Conservation (phyloP, 129 eudicot genomes). For the Lactuca saligna region DNA sequence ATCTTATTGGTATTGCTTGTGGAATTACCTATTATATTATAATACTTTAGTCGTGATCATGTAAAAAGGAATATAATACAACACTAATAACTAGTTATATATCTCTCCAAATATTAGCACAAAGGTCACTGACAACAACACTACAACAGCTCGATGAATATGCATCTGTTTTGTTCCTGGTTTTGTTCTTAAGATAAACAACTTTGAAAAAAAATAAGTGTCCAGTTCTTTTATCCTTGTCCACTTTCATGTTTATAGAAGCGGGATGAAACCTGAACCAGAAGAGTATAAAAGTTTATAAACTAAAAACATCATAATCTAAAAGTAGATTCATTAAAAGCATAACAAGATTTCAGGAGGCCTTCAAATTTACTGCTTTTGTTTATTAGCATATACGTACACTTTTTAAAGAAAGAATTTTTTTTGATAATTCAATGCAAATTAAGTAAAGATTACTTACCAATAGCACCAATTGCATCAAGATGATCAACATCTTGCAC, state of each 20-base stretch:
- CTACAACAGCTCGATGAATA: conserved; percentile 76
- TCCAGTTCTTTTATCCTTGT: conserved; percentile 56
- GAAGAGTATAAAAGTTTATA: conserved; percentile 6
- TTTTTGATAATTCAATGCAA: not conserved
- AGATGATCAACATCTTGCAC: conserved; percentile 99
- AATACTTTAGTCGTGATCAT: conserved; percentile 21
- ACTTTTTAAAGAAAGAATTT: not conserved
- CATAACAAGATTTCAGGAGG: not conserved
- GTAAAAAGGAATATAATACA: not conserved
- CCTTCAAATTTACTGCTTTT: too few species aligned
- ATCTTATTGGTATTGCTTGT: conserved; percentile 88
- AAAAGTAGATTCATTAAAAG: not conserved
- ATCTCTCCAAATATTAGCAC: conserved; percentile 94
- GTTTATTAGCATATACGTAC: too few species aligned
- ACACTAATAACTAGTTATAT: not conserved
- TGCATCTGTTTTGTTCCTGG: conserved; percentile 33
- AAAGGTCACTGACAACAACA: conserved; percentile 82
- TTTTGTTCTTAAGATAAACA: too few species aligned
- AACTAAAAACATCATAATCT: not conserved
- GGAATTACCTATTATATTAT: conserved; percentile 64
- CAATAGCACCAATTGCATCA: conserved; percentile 98
- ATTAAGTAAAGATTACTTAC: conserved; percentile 32
- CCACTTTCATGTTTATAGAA: conserved; percentile 68
- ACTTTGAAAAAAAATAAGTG: conserved; percentile 55
- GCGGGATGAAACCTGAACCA: conserved; percentile 78